Evolutionary conservation across 768 basidiomycete genomes (phyloP).

Genomic region (Termitomyces sp.): DNA sequence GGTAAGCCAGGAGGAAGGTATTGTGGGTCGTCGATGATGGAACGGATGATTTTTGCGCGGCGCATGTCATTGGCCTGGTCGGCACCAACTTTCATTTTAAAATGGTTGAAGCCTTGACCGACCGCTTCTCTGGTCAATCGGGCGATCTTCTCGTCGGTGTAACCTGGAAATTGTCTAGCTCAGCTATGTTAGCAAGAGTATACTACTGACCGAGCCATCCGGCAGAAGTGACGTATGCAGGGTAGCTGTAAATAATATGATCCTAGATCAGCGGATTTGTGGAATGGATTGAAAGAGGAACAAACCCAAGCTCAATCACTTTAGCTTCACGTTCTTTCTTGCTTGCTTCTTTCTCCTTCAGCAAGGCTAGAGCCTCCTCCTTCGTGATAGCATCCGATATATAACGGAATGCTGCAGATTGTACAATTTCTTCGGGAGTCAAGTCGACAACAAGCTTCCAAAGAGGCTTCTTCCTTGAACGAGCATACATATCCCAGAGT

Average conservation of each 20-base stretch:
- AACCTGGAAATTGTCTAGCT: constrained; percentile 41
- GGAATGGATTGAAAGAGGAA: background rate
- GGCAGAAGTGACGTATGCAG: constrained; percentile 90
- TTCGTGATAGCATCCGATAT: constrained; percentile 91
- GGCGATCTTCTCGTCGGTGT: constrained; percentile 88
- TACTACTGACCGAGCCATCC: constrained; percentile 72
- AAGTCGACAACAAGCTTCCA: constrained; percentile 96
- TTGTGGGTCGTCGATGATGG: constrained; percentile 90
- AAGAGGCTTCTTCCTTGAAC: constrained; percentile 73
- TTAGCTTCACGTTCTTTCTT: constrained; percentile 77
- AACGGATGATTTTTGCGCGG: constrained; percentile 84
- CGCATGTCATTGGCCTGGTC: constrained; percentile 78
- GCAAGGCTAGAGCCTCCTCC: constrained; percentile 81
- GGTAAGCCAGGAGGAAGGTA: constrained; percentile 59
- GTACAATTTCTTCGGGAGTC: constrained; percentile 79
- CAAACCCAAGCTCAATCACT: constrained; percentile 65
- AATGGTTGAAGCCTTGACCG: constrained; percentile 89
- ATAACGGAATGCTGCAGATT: constrained; percentile 76
- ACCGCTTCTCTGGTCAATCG: constrained; percentile 85
- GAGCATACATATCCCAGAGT: constrained; percentile 90
- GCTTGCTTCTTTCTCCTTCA: constrained; percentile 68
- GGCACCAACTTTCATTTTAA: constrained; percentile 98
- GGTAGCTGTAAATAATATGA: constrained; percentile 54
- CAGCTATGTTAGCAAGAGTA: background rate
- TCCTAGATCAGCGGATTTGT: background rate